Conservation (phyloP, 192 early-diverging fungal genomes). For the Coemansia sp. region DNA sequence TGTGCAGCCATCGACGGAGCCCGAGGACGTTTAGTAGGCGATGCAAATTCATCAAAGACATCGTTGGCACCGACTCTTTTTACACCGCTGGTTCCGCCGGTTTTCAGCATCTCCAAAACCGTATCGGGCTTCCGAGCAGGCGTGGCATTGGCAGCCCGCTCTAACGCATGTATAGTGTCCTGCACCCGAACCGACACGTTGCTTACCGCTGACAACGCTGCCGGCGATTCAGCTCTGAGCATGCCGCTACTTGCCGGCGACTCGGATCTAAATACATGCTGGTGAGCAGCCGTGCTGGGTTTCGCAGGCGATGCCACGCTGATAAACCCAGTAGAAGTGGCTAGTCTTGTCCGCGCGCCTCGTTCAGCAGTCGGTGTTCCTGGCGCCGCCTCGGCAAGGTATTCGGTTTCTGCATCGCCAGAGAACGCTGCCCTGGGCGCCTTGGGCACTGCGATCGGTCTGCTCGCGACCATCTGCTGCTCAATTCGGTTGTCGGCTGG, state of each 20-base stretch:
- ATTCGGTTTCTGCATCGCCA: neutral
- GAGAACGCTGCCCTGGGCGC: neutral
- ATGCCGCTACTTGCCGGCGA: slow-evolving; percentile 12
- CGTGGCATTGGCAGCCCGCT: slow-evolving; percentile 15
- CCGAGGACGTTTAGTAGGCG: slow-evolving; percentile 39
- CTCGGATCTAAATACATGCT: neutral
- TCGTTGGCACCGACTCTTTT: slow-evolving; percentile 20
- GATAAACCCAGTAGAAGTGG: slow-evolving; percentile 40
- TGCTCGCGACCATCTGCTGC: neutral
- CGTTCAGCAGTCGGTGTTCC: neutral
- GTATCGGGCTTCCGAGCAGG: neutral
- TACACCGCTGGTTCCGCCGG: slow-evolving; percentile 14
- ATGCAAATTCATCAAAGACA: slow-evolving; percentile 6
- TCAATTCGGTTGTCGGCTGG: neutral
- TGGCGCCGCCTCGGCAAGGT: neutral
- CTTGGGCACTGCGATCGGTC: neutral
- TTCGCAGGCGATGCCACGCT: slow-evolving; percentile 22
- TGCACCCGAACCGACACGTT: slow-evolving; percentile 34
- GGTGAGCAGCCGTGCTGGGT: neutral
- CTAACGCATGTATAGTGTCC: slow-evolving; percentile 34
- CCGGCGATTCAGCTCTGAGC: slow-evolving; percentile 28
- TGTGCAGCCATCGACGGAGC: slow-evolving; percentile 15
- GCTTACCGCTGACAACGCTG: slow-evolving; percentile 34
- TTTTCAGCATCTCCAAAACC: neutral
- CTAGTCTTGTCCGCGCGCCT: slow-evolving; percentile 13